These are phyloP conservation scores for Lecanoromycetidae sp. DNA, from an alignment of 2,329 filamentous ascomycete genomes.

Conservation along the genomic window DNA sequence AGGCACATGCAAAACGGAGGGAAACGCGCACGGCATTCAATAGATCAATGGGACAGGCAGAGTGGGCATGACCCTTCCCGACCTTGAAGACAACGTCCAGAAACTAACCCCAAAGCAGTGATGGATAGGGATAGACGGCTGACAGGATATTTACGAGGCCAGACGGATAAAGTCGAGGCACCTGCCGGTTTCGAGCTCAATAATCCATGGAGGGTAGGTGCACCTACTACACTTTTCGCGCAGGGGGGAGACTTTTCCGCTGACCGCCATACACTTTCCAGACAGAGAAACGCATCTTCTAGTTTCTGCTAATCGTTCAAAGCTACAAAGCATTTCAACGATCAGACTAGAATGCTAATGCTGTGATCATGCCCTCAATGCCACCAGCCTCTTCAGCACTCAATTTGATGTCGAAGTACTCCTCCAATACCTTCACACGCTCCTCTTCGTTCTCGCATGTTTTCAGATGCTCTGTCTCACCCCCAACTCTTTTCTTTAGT, in stretches of 20 bases:
- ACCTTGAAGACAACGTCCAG: neutral
- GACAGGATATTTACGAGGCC: constrained; percentile 49
- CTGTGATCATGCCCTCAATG: constrained; percentile 39
- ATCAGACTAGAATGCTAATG: constrained; percentile 25
- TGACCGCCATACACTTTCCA: neutral
- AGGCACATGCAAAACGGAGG: constrained; percentile 51
- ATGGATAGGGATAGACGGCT: constrained; percentile 54
- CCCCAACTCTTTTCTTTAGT: constrained; percentile 43
- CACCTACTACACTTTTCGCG: neutral
- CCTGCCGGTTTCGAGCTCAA: constrained; percentile 53
- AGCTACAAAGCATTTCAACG: neutral
- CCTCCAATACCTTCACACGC: constrained; percentile 39
- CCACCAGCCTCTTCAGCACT: constrained; percentile 38
- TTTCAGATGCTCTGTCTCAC: constrained; percentile 38
- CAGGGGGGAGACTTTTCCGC: neutral
- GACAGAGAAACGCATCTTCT: constrained; percentile 9
- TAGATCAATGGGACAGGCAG: constrained; percentile 53
- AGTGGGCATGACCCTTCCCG: constrained; percentile 33
- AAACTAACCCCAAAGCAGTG: constrained; percentile 42
- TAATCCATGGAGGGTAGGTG: constrained; percentile 54
- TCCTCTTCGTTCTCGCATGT: constrained; percentile 41
- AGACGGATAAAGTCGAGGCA: constrained; percentile 47
- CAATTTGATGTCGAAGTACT: constrained; percentile 43
- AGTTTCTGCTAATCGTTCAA: neutral
- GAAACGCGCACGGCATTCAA: constrained; percentile 47